Evolutionary conservation across 139 green algal species (phyloP), one percentile per base, ranked within the genome.

Genomic region (Chlorella sp.): DNA sequence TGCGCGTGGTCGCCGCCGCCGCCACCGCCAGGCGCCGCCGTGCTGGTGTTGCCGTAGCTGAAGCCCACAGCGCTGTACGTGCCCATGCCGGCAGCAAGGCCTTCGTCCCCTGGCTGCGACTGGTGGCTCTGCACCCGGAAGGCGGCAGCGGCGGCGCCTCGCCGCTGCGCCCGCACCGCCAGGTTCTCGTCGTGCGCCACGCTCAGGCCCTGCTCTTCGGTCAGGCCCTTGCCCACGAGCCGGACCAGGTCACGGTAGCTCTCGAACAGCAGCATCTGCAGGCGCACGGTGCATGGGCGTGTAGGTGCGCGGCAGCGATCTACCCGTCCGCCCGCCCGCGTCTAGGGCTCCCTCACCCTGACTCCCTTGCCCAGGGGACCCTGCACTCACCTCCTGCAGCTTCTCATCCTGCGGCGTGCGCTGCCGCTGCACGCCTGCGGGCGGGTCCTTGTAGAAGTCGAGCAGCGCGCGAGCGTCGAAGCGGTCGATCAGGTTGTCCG

Each of bases 401-500:
- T 90, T 84, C 3, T 73, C 67, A 65, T 93, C 82, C 49, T 83
- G 70, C 22, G 65, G 3, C 23, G 61, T 36, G 17, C 42, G 42
- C 34, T 26, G n/a, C 3, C 62, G 29, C 34, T 79, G 49, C n/a
- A 42, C 67, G n/a, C 61, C 33, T 71, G 65, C 6, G 2, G 65
- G 2, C 17, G 89, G 85, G 34, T 90, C 83, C 23, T 71, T 69
- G 49, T 92, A 92, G 22, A 91, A 90, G 69, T 94, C 89, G 67
- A 94, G 75, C 77, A 94, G 71, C 0, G 85, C 76, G 17, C 89
- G 79, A 22, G 79, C 86, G 36, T 94, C 89, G 73, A 92, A 94
- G 1, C 81, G 78, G 72, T 93, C 89, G 23, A 94, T 94, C 35
- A 90, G 71, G 17, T 85, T 88, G 14, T 87, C 88, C 20, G 74